phyloP scores from a whole-genome alignment of 2,329 filamentous ascomycete genomes.

The Paecilomyces dactylethromorphus region DNA sequence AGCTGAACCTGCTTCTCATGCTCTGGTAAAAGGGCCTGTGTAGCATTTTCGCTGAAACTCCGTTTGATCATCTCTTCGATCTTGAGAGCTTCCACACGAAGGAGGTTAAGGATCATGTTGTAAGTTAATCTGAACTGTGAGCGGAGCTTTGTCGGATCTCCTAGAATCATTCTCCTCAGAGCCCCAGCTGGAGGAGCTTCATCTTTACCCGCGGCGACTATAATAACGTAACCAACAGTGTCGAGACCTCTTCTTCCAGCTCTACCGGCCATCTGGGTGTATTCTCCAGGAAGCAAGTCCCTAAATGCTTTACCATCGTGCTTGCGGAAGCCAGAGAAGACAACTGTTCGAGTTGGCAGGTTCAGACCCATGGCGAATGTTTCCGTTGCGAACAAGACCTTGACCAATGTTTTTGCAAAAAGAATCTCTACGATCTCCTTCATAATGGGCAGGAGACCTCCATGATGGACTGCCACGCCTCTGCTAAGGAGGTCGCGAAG shows the following conservation, averaged over 20 bases:
- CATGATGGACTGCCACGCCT: conserved; percentile 93
- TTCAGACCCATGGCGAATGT: conserved; percentile 99
- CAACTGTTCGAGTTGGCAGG: conserved; percentile 87
- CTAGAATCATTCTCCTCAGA: conserved; percentile 88
- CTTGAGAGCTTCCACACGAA: conserved; percentile 92
- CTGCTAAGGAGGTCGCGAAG: conserved; percentile 77
- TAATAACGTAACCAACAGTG: conserved; percentile 87
- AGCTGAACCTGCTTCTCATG: conserved; percentile 92
- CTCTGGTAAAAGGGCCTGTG: conserved; percentile 86
- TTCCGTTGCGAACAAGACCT: conserved; percentile 94
- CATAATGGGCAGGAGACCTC: conserved; percentile 87
- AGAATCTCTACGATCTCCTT: conserved; percentile 97
- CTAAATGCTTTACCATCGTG: conserved; percentile 90
- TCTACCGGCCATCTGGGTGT: conserved; percentile 97
- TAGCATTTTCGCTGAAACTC: conserved; percentile 97
- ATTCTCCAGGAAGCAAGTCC: conserved; percentile 87
- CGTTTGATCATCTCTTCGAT: conserved; percentile 99
- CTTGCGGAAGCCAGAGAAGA: conserved; percentile 95
- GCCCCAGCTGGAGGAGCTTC: conserved; percentile 82
- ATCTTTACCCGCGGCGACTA: conserved; percentile 72
- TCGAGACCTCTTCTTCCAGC: conserved; percentile 90
- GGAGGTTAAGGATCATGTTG: conserved; percentile 96
- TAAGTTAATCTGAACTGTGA: conserved; percentile 97
- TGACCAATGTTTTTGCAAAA: conserved; percentile 90
- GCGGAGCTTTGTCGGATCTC: conserved; percentile 87